Evolutionary conservation across 179 eudicot species (phyloP).

Genomic region (Drosera spatulata): DNA sequence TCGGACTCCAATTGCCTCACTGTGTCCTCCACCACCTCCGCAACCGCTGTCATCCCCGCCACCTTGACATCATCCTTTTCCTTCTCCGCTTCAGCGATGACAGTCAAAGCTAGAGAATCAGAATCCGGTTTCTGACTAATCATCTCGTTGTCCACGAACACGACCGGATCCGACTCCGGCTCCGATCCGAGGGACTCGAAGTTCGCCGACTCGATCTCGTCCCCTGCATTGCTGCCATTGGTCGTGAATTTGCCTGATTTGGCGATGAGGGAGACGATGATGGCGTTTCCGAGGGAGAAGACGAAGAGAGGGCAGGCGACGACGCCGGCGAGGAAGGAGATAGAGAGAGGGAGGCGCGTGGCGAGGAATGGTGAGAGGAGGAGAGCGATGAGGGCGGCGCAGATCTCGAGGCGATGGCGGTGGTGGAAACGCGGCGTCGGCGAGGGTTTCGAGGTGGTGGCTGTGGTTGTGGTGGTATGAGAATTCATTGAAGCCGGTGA

Average conservation of each 20-base stretch:
- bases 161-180: conserved; percentile 1
- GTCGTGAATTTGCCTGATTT: conserved; percentile 39
- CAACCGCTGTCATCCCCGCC: too few relatives aligned
- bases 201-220: conserved; percentile 18
- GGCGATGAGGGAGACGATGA: conserved; percentile 44
- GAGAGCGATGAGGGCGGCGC: conserved; percentile 22
- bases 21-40: too few relatives aligned
- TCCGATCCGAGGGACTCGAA: conserved; percentile 14
- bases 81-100: background rate
- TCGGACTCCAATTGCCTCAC: too few relatives aligned
- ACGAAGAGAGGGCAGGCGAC: conserved; percentile 44
- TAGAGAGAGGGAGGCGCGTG: conserved; percentile 40
- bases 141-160: conserved; percentile 10
- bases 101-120: background rate
- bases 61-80: too few relatives aligned
- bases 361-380: conserved; percentile 40
- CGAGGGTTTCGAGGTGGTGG: conserved; percentile 7
- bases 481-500: too few relatives aligned
- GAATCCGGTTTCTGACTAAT: conserved; percentile 36
- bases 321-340: conserved; percentile 22
- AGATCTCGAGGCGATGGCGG: conserved; percentile 20
- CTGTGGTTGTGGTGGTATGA: too few relatives aligned
- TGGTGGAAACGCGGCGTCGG: conserved; percentile 18
- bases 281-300: conserved; percentile 54
- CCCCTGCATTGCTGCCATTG: conserved; percentile 9